Percentiles rank a stretch among this genome's conserved stretches.
Evolutionary conservation across 345 rosid species (phyloP).

Genomic region (Eucalyptus marginata): DNA sequence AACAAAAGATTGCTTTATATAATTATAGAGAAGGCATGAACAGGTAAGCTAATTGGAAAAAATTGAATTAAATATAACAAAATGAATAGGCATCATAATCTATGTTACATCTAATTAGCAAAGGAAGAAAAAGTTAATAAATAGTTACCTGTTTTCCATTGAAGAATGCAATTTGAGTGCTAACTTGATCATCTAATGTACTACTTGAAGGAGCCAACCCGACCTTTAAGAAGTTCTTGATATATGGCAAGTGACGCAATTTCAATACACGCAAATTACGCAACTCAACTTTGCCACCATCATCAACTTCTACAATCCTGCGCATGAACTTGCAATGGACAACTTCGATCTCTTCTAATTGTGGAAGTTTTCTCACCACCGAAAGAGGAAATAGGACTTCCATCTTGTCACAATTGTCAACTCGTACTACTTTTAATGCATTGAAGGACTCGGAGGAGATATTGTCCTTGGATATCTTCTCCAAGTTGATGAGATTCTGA

Average conservation of each 20-base stretch:
- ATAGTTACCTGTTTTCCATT: neutral
- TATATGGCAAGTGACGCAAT: neutral
- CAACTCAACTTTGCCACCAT: neutral
- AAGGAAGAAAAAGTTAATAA: neutral
- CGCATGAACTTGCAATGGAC: fast-evolving
- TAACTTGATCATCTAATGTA: fast-evolving
- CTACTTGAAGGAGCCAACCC: neutral
- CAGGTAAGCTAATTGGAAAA: fast-evolving
- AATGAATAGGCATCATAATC: neutral
- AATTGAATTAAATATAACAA: fast-evolving
- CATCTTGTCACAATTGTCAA: neutral
- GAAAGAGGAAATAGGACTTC: neutral
- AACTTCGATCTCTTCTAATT: fast-evolving
- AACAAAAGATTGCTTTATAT: neutral
- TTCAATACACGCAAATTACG: neutral
- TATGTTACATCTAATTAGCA: neutral
- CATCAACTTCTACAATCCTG: neutral
- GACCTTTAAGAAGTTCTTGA: fast-evolving
- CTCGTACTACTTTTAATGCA: neutral
- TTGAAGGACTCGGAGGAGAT: neutral
- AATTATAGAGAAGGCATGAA: neutral
- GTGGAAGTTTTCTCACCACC: neutral
- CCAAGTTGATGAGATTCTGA: fast-evolving
- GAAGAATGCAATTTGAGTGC: neutral
- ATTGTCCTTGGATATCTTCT: too few relatives aligned